Evolutionary conservation across 768 basidiomycete genomes (phyloP).

Genomic region (Trichaptum fuscoviolaceum): DNA sequence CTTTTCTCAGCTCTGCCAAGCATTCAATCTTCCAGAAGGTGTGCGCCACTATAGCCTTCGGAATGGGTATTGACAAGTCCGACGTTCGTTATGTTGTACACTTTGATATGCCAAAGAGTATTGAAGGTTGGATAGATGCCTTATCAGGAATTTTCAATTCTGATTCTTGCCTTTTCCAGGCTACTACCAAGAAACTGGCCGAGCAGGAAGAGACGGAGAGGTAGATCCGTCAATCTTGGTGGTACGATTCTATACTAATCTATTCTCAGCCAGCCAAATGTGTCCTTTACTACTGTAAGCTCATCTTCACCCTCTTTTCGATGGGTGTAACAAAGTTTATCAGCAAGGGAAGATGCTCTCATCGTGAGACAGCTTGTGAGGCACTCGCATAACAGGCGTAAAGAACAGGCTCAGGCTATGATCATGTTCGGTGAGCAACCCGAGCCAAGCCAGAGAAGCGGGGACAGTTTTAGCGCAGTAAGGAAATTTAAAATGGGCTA

Average conservation of each 20-base stretch:
- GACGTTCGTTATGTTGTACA: conserved; percentile 71
- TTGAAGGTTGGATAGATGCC: conserved; percentile 52
- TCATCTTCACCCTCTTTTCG: not conserved
- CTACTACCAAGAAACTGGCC: conserved; percentile 87
- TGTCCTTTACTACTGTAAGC: conserved; percentile 74
- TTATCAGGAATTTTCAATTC: conserved; percentile 4
- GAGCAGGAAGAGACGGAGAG: conserved; percentile 73
- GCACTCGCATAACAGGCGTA: conserved; percentile 40
- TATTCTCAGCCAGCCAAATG: conserved; percentile 65
- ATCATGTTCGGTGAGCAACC: conserved; percentile 36
- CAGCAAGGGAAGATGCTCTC: conserved; percentile 73
- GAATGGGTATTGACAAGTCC: conserved; percentile 81
- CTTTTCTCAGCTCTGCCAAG: not conserved
- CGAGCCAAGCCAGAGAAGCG: conserved; percentile 59
- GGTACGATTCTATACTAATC: not conserved
- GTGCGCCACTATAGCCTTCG: conserved; percentile 79
- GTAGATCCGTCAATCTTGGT: conserved; percentile 33
- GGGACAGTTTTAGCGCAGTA: conserved; percentile 60
- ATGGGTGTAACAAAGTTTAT: conserved; percentile 3
- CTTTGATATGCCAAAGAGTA: conserved; percentile 76
- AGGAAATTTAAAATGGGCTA: conserved; percentile 17
- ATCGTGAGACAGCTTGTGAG: conserved; percentile 50
- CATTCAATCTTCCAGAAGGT: conserved; percentile 36
- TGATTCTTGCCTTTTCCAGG: conserved; percentile 34
- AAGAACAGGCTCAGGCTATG: conserved; percentile 25